phyloP scores from a whole-genome alignment of 345 rosid genomes.

The Euphorbia lathyris region DNA sequence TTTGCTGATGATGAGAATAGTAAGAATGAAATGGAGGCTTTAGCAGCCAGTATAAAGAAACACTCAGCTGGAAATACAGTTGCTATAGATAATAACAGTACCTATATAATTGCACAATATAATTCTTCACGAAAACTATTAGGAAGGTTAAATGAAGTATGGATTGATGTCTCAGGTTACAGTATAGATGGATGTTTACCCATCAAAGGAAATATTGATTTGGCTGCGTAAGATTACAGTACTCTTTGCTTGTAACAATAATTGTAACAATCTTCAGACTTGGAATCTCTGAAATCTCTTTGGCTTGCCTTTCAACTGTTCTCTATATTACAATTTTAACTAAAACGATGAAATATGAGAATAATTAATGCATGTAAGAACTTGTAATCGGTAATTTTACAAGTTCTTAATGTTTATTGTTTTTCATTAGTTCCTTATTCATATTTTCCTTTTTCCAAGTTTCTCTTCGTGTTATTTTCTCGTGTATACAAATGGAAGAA shows the following conservation, averaged over 20 bases:
- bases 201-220: background rate
- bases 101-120: constrained; percentile 42
- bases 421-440: background rate
- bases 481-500: background rate
- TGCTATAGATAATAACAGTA: constrained; percentile 3
- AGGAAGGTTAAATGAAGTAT: constrained; percentile 41
- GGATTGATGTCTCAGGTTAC: constrained; percentile 38
- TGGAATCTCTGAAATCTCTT: too few relatives aligned
- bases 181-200: constrained; percentile 22
- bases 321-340: too few relatives aligned
- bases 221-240: background rate
- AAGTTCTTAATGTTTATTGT: background rate
- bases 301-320: too few relatives aligned
- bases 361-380: background rate
- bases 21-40: constrained; percentile 30
- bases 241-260: background rate
- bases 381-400: background rate
- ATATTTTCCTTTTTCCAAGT: background rate
- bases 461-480: background rate
- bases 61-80: background rate
- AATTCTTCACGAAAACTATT: constrained; percentile 33
- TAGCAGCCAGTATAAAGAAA: constrained; percentile 25
- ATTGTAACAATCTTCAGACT: too few relatives aligned
- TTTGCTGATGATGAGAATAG: constrained; percentile 39
- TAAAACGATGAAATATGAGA: too few relatives aligned